phyloP scores from a whole-genome alignment of 1,139 yeast genomes.

The Pichia sp. region DNA sequence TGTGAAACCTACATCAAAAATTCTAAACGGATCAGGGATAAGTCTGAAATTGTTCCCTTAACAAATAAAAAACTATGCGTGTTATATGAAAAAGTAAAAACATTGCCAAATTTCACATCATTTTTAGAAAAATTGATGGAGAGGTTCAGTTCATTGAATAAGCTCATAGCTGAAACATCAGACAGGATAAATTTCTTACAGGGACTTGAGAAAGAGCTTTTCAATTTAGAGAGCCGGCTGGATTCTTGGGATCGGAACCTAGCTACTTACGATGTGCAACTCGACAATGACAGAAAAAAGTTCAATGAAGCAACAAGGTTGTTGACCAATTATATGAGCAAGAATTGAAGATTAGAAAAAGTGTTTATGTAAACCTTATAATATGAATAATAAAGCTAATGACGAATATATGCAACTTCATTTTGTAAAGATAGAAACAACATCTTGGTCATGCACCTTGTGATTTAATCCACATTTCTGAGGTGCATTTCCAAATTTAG shows the following conservation, averaged over 20 bases:
- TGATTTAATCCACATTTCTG: conserved; percentile 92
- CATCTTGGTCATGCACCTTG: conserved; percentile 87
- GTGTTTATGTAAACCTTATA: neutral
- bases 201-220: conserved; percentile 20
- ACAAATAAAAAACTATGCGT: conserved; percentile 23
- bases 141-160: conserved; percentile 24
- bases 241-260: conserved; percentile 24
- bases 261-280: conserved; percentile 18
- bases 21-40: conserved; percentile 17
- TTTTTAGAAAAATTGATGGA: conserved; percentile 18
- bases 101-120: conserved; percentile 21
- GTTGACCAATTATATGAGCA: conserved; percentile 4
- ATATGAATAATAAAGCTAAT: too few relatives aligned
- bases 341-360: neutral
- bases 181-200: conserved; percentile 16
- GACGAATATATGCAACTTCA: conserved; percentile 30
- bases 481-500: conserved; percentile 78
- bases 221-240: conserved; percentile 19
- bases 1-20: conserved; percentile 17
- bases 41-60: conserved; percentile 13
- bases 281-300: conserved; percentile 10
- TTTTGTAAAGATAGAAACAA: conserved; percentile 84
- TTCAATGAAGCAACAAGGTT: conserved; percentile 16
- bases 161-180: conserved; percentile 16
- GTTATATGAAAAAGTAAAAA: conserved; percentile 21